phyloP scores from a whole-genome alignment of 139 green algal genomes.

The Bryopsis sp. region DNA sequence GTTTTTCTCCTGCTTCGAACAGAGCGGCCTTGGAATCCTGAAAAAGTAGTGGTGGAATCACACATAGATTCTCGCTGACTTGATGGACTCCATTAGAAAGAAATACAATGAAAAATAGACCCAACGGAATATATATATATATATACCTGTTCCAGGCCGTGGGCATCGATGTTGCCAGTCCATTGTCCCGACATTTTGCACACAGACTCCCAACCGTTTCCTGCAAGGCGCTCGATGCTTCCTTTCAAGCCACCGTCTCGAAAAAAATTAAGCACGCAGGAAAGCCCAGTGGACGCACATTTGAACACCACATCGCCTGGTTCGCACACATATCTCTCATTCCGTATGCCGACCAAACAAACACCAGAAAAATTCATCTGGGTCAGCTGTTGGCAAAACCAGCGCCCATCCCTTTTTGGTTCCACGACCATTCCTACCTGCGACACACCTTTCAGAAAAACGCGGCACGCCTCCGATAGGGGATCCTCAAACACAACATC shows the following conservation, averaged over 20 bases:
- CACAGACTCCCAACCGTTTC: not conserved
- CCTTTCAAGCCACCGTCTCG: conserved; percentile 26
- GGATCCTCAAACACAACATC: not conserved
- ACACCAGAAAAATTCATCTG: no score
- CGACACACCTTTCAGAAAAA: conserved; percentile 1
- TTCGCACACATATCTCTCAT: no score
- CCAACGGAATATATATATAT: not conserved
- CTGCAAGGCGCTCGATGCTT: conserved; percentile 20
- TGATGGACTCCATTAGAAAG: no score
- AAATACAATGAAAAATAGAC: not conserved
- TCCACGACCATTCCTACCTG: no score
- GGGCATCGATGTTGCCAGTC: not conserved
- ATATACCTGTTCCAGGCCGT: not conserved
- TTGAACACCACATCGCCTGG: conserved; percentile 29
- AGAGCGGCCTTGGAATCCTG: conserved; percentile 35
- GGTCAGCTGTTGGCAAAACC: no score
- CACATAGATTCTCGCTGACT: no score
- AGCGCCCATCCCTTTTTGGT: no score
- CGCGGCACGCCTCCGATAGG: not conserved
- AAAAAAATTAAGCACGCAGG: conserved; percentile 21
- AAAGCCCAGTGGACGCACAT: conserved; percentile 23
- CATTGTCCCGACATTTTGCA: conserved; percentile 1
- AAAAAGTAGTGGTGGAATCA: no score
- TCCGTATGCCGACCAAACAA: no score
- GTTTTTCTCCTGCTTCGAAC: conserved; percentile 13